phyloP scores from a whole-genome alignment of 73 alveolate genomes.

The Tetrahymena elliotti region DNA sequence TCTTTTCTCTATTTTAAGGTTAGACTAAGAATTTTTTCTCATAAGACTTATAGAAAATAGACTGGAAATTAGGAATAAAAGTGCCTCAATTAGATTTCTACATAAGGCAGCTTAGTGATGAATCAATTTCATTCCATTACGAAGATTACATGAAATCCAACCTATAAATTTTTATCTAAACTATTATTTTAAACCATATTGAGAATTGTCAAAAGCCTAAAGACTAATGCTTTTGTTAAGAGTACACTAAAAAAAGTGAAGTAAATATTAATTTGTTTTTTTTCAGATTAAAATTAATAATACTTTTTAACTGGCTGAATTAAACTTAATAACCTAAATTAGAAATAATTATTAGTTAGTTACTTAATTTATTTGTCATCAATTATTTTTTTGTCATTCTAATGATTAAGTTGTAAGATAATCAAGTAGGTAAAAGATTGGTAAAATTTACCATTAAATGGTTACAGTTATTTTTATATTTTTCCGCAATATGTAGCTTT shows the following conservation, averaged over 20 bases:
- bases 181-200: neutral
- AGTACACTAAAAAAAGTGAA: neutral
- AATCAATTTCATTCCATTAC: neutral
- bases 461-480: no score
- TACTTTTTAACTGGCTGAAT: no score
- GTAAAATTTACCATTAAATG: no score
- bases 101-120: neutral
- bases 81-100: neutral
- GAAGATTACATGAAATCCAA: neutral
- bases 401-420: no score
- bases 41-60: neutral
- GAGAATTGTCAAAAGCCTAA: neutral
- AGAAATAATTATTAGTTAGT: no score
- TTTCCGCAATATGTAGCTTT: no score
- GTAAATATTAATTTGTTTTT: neutral
- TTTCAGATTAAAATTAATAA: no score
- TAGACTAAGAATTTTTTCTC: neutral
- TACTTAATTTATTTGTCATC: no score
- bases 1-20: neutral
- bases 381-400: no score
- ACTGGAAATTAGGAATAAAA: neutral
- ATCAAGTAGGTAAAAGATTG: no score
- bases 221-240: neutral
- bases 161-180: neutral
- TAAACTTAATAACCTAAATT: no score